Evolutionary conservation across 768 basidiomycete species (phyloP), one percentile per base, ranked within the genome.

Genomic region (Xerocomus potaroensis): DNA sequence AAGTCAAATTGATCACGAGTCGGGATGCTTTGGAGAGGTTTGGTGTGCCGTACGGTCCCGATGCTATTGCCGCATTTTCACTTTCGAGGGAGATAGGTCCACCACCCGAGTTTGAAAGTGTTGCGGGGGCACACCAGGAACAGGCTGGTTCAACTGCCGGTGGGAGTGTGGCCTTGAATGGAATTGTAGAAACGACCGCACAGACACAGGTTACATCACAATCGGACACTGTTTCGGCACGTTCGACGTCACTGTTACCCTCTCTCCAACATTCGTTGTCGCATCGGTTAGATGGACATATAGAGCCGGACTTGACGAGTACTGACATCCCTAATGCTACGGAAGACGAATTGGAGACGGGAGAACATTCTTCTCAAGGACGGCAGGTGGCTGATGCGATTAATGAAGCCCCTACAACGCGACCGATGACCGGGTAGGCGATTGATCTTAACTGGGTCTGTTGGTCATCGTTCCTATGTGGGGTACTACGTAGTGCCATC

Each of bases 41-140:
- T 55, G 86, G 84, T 1, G 69, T 84, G 45, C 89, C 89, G 18
- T 91, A 87, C 55, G 87, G 88, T 0, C 65, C 76, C 10, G 87
- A 83, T 57, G 88, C 87, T 4, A 71, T 84, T 23, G 59, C 59
- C 6, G 81, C 82, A 26, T 86, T 72, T 57, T 76, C 77, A 12
- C 55, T 72, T 19, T 79, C 76, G 32, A 67, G 72, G 39, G 66
- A 68, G 3, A 19, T 38, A 32, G 37, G 11, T 2, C 78, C 77
- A 1, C 81, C 74, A 4, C 71, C 81, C 14, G 78, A 72, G 39
- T 83, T 83, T 58, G 76, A 80, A 16, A 55, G 45, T 12, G 51
- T 49, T 14, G 9, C 47, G 3, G 36, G 39, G 7, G 27, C 31
- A 19, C 38, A 43, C 7, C 29, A 16, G 21, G 48, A 33, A 10